These are phyloP conservation scores for Dioscorea cayenensis DNA, from an alignment of 116 monocot genomes.

Conservation along the genomic window DNA sequence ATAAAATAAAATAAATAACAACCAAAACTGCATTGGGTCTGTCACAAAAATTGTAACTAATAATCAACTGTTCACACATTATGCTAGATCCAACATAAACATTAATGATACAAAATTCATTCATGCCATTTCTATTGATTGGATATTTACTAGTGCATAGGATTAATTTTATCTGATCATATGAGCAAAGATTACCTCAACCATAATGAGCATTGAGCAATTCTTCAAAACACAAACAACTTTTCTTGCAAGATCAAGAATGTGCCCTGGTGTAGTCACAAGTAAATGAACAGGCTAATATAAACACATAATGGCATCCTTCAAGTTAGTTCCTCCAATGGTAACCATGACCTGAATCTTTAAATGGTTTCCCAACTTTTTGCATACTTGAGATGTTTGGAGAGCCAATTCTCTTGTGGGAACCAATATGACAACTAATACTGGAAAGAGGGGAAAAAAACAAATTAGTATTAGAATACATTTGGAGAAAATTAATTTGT, in stretches of 20 bases:
- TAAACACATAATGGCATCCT: conserved; percentile 83
- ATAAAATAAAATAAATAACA: too few species aligned
- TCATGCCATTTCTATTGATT: too few species aligned
- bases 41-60: too few species aligned
- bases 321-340: conserved; percentile 88
- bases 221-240: conserved; percentile 67
- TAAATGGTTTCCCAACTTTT: conserved; percentile 83
- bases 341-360: conserved; percentile 89
- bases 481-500: not conserved
- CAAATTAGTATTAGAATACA: not conserved
- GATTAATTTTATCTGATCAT: not conserved
- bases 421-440: conserved; percentile 82
- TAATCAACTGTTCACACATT: too few species aligned
- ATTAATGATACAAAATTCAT: too few species aligned
- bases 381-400: conserved; percentile 93
- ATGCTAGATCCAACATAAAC: too few species aligned
- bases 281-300: too few species aligned
- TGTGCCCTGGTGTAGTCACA: conserved; percentile 85
- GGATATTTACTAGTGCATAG: too few species aligned
- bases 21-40: too few species aligned
- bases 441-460: not conserved
- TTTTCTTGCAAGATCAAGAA: conserved; percentile 88
- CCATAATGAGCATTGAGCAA: conserved; percentile 87
- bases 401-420: conserved; percentile 89
- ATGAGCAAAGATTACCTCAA: conserved; percentile 51